Percentiles rank a stretch among this genome's conserved stretches.
phyloP scores from a whole-genome alignment of 1,284 basidiomycete species.

The Trichosporon sp. region DNA sequence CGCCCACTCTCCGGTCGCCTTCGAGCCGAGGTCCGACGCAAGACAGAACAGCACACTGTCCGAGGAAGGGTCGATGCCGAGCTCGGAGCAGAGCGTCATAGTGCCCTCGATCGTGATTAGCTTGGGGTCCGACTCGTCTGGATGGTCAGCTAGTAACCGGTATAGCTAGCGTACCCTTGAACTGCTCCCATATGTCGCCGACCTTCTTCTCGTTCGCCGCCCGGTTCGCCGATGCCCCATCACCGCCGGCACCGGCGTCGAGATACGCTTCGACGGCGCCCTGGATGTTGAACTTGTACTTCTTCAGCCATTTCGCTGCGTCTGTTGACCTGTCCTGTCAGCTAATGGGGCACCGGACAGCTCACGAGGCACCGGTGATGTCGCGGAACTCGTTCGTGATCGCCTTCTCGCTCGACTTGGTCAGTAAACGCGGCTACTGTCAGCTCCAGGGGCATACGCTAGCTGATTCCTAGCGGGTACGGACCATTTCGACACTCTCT shows the following conservation, averaged over 20 bases:
- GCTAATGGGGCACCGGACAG: not conserved
- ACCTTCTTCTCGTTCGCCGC: slow-evolving; percentile 52
- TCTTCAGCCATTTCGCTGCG: slow-evolving; percentile 51
- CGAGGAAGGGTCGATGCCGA: slow-evolving; percentile 54
- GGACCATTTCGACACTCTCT: slow-evolving; percentile 19
- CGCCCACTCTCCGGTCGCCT: slow-evolving; percentile 71
- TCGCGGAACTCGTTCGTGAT: slow-evolving; percentile 45
- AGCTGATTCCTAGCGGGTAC: not conserved
- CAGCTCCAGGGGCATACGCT: not conserved
- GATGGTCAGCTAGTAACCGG: not conserved
- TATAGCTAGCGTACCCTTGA: slow-evolving; percentile 46
- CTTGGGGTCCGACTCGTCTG: slow-evolving; percentile 49
- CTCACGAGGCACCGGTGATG: slow-evolving; percentile 52
- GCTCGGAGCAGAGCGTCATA: slow-evolving; percentile 51
- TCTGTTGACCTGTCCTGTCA: slow-evolving; percentile 40
- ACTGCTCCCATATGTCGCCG: slow-evolving; percentile 55
- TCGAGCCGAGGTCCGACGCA: slow-evolving; percentile 55
- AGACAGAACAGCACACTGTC: slow-evolving; percentile 57
- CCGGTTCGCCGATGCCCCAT: slow-evolving; percentile 15
- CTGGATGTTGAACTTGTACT: slow-evolving; percentile 46
- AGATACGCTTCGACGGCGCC: slow-evolving; percentile 53
- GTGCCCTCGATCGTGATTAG: slow-evolving; percentile 57
- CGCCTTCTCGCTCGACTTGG: slow-evolving; percentile 33
- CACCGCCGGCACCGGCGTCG: slow-evolving; percentile 39
- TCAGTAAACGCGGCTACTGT: slow-evolving; percentile 32